Evolutionary conservation across 164 flowering plant genomes (phyloP).

Genomic region (Taxillus chinensis): DNA sequence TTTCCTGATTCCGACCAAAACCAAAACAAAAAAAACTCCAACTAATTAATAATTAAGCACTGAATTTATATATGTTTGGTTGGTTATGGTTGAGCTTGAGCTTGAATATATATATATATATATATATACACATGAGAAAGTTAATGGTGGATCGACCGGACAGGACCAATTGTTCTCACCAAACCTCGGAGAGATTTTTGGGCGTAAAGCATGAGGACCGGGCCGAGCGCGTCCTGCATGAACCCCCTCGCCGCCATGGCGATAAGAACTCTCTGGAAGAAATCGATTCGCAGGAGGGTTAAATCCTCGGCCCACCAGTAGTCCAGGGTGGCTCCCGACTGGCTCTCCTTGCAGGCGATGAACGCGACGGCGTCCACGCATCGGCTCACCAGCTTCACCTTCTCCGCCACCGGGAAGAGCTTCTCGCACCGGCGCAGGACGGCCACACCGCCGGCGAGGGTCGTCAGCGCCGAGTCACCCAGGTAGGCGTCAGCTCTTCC

Average conservation of each 20-base stretch:
- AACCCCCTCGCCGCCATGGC: conserved; percentile 90
- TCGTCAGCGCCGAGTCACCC: conserved; percentile 67
- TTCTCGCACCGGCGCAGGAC: conserved; percentile 49
- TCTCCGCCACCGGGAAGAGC: conserved; percentile 64
- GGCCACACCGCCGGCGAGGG: conserved; percentile 61
- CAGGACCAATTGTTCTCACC: conserved; percentile 38
- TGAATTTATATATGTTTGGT: background rate
- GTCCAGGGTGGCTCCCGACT: conserved; percentile 17
- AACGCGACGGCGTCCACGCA: conserved; percentile 74
- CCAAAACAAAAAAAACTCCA: background rate
- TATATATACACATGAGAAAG: too few relatives aligned
- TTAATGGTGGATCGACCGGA: too few relatives aligned
- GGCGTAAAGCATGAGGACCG: conserved; percentile 85
- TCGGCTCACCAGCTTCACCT: conserved; percentile 63
- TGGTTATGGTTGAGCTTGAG: too few relatives aligned
- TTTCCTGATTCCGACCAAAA: conserved; percentile 39
- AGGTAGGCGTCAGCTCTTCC: conserved; percentile 64
- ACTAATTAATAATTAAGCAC: background rate
- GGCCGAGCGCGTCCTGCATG: conserved; percentile 69
- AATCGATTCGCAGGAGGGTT: conserved; percentile 58
- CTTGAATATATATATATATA: too few relatives aligned
- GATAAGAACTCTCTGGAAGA: conserved; percentile 68
- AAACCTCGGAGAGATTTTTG: conserved; percentile 89
- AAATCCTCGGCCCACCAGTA: conserved; percentile 27
- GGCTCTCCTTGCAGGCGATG: conserved; percentile 65